A percentile compares a stretch with the other conserved stretches of the same genome.
These are phyloP conservation scores for Prunus fruticosa DNA, from an alignment of 306 rosid species.

Conservation along the genomic window DNA sequence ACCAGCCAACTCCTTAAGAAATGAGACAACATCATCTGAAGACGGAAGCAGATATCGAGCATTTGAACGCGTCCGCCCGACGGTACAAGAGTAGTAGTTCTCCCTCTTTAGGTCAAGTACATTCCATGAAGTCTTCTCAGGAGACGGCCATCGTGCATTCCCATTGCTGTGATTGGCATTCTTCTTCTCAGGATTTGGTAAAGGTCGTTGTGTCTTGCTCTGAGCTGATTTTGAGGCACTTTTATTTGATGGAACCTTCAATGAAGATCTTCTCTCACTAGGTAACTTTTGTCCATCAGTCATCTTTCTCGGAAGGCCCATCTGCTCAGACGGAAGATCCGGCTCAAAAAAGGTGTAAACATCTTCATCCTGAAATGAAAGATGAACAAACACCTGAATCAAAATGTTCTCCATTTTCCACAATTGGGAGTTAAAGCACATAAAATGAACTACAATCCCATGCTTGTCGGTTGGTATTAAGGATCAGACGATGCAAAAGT, in stretches of 20 bases:
- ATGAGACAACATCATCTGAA: constrained; percentile 65
- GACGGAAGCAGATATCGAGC: constrained; percentile 74
- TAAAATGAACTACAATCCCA: neutral
- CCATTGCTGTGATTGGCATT: constrained; percentile 39
- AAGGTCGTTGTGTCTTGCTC: constrained; percentile 36
- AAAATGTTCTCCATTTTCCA: neutral
- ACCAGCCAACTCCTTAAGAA: constrained; percentile 55
- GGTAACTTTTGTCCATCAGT: constrained; percentile 53
- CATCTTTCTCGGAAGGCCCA: constrained; percentile 50
- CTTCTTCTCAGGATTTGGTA: constrained; percentile 53
- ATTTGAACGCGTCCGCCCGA: constrained; percentile 67
- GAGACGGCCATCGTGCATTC: constrained; percentile 35
- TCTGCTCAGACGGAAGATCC: constrained; percentile 52
- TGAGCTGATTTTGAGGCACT: constrained; percentile 54
- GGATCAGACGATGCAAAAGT: too few species aligned
- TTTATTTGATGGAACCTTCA: constrained; percentile 45
- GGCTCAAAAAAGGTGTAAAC: constrained; percentile 92
- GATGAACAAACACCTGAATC: neutral
- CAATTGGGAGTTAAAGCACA: neutral
- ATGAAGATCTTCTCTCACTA: constrained; percentile 50
- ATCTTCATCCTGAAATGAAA: constrained; percentile 79
- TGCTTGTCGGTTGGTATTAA: neutral
- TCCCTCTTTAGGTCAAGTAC: constrained; percentile 89
- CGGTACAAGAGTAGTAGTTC: constrained; percentile 93
- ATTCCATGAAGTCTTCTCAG: constrained; percentile 83